A percentile compares a stretch with the other conserved stretches of the same genome.
Evolutionary conservation across 169 alveolate species (phyloP).

Genomic region (Eimeria maxima): DNA sequence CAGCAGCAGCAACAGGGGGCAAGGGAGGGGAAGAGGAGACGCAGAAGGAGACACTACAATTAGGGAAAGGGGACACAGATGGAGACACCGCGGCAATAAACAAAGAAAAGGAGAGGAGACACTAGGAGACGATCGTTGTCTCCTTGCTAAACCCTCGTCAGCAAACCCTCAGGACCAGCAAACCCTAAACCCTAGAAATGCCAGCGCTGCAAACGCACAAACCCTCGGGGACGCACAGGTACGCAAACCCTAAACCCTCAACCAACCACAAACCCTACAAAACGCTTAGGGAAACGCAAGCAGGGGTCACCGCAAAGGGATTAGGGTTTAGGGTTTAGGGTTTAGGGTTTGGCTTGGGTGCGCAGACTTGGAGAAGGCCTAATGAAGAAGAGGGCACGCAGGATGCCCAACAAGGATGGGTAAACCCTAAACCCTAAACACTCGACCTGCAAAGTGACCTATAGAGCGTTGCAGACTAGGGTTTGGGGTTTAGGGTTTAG

Average conservation of each 20-base stretch:
- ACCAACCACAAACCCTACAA: conserved; percentile 89
- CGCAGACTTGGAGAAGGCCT: not conserved
- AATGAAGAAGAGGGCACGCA: not conserved
- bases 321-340: conserved; percentile 56
- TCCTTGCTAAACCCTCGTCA: not conserved
- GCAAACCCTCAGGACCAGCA: not conserved
- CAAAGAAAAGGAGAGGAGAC: not conserved
- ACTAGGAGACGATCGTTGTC: too few species aligned
- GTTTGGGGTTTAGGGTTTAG: not conserved
- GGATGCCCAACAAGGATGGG: not conserved
- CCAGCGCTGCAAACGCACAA: too few species aligned
- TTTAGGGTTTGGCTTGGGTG: conserved; percentile 37
- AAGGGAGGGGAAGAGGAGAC: too few species aligned
- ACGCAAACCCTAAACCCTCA: not conserved
- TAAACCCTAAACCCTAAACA: conserved; percentile 14
- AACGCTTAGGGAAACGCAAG: conserved; percentile 98
- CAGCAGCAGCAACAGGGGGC: too few species aligned
- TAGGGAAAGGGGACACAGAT: not conserved
- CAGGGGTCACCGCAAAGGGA: not conserved
- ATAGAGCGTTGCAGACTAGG: not conserved
- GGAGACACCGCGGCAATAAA: not conserved
- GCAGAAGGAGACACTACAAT: not conserved
- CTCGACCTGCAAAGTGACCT: not conserved
- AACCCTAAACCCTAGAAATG: too few species aligned
- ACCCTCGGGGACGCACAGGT: too few species aligned